Conservation (phyloP, 1,284 basidiomycete species). For the Athelia sp. region DNA sequence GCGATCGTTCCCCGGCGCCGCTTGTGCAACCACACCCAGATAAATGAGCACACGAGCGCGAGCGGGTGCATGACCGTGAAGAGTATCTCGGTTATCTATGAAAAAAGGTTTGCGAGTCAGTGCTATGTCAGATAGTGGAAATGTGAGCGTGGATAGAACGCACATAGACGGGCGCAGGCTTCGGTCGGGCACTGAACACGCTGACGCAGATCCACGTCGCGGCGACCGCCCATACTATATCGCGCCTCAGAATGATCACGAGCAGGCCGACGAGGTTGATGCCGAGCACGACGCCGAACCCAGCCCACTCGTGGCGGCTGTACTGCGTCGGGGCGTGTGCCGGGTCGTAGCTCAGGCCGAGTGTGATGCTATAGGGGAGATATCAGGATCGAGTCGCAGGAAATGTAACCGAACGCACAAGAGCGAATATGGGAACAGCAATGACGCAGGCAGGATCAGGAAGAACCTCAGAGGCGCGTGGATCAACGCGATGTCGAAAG, state of each 20-base stretch:
- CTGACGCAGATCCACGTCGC: conserved; percentile 66
- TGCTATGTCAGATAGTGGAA: neutral
- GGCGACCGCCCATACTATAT: conserved; percentile 68
- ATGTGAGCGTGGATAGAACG: too few species aligned
- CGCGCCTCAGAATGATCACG: conserved; percentile 48
- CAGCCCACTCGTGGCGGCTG: conserved; percentile 50
- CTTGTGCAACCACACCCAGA: conserved; percentile 28
- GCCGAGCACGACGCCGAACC: conserved; percentile 53
- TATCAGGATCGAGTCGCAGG: neutral
- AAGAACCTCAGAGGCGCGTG: conserved; percentile 74
- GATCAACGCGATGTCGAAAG: conserved; percentile 63
- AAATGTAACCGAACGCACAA: conserved; percentile 33
- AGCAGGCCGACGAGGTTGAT: conserved; percentile 55
- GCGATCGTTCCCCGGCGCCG: conserved; percentile 31
- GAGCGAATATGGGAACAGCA: conserved; percentile 41
- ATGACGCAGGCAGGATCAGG: conserved; percentile 47
- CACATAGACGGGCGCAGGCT: conserved; percentile 59
- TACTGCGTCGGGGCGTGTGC: conserved; percentile 41
- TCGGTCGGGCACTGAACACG: conserved; percentile 55
- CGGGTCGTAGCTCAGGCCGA: conserved; percentile 44
- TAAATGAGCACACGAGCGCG: conserved; percentile 34
- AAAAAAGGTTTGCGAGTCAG: too few species aligned
- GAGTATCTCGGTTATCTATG: conserved; percentile 48
- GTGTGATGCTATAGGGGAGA: conserved; percentile 41
- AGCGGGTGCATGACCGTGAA: conserved; percentile 61